Percentiles rank a stretch among this genome's conserved stretches.
Evolutionary conservation across 805 yeast species (phyloP).

Genomic region (Yarrowia sp.): DNA sequence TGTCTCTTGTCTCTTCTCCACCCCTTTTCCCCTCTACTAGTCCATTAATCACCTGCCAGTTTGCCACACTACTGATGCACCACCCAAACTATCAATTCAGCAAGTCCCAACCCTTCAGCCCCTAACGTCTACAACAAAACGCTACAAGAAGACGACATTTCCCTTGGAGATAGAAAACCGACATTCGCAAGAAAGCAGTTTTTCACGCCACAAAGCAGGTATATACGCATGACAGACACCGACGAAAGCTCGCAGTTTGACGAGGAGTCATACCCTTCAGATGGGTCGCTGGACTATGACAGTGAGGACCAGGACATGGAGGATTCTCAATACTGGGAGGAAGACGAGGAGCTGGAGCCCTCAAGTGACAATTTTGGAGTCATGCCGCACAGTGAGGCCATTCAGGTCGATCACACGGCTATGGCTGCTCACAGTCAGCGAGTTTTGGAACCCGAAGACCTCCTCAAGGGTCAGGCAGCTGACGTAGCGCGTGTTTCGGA

Average conservation of each 20-base stretch:
- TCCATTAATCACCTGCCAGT: too few species aligned
- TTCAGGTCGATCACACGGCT: conserved; percentile 10
- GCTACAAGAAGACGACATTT: too few species aligned
- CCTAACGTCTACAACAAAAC: neutral
- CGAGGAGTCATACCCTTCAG: conserved; percentile 23
- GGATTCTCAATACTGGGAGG: conserved; percentile 28
- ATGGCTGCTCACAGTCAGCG: conserved; percentile 3
- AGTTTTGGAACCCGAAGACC: conserved; percentile 12
- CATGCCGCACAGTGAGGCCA: conserved; percentile 15
- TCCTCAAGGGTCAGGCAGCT: neutral
- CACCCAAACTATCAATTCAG: conserved; percentile 5
- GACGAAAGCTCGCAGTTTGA: conserved; percentile 28
- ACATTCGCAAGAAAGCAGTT: too few species aligned
- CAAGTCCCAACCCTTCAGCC: conserved; percentile 19
- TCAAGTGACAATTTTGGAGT: neutral
- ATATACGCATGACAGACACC: conserved; percentile 18
- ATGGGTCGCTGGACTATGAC: conserved; percentile 18
- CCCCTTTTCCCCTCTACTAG: too few species aligned
- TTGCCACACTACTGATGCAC: too few species aligned
- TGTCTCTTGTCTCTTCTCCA: too few species aligned
- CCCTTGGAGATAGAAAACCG: too few species aligned
- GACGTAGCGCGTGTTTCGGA: conserved; percentile 11
- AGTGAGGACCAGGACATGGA: conserved; percentile 24
- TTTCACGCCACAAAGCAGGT: too few species aligned
- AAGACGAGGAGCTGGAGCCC: conserved; percentile 20